A percentile compares a stretch with the other conserved stretches of the same genome.
Conservation (phyloP, 495 filamentous ascomycete species). For the Penicillium paradoxum region DNA sequence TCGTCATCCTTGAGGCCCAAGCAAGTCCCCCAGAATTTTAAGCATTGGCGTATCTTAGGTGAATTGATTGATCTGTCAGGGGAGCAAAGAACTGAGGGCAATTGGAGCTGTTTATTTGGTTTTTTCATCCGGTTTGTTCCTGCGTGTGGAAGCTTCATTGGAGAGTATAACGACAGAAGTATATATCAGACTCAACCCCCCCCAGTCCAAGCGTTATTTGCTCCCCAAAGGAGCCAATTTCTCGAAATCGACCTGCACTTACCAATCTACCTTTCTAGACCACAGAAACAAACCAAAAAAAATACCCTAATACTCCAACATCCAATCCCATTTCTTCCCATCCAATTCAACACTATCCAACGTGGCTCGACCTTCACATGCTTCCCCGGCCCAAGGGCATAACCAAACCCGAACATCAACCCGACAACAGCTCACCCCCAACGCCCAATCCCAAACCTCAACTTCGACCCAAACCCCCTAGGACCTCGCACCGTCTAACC, state of each 20-base stretch:
- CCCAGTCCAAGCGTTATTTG: too few relatives aligned
- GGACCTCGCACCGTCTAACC: neutral
- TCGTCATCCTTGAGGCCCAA: conserved; percentile 21
- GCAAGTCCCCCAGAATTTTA: neutral
- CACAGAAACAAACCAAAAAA: too few relatives aligned
- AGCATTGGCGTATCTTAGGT: conserved; percentile 1
- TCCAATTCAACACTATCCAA: neutral
- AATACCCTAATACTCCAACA: neutral
- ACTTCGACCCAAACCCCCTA: neutral
- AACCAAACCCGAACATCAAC: conserved; percentile 3
- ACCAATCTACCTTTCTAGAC: too few relatives aligned
- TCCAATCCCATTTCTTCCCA: neutral
- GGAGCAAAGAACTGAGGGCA: neutral
- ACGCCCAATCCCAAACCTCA: conserved; percentile 1
- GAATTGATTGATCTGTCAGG: neutral
- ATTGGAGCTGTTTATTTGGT: neutral
- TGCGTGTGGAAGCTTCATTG: neutral
- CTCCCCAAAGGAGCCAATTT: too few relatives aligned
- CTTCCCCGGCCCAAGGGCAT: conserved; percentile 9
- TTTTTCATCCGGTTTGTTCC: neutral
- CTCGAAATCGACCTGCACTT: too few relatives aligned
- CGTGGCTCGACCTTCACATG: conserved; percentile 20
- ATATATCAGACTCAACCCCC: neutral
- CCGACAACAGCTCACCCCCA: conserved; percentile 1
- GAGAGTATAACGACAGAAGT: neutral